phyloP scores from a whole-genome alignment of 768 basidiomycete genomes.

The Trametes coccinea region DNA sequence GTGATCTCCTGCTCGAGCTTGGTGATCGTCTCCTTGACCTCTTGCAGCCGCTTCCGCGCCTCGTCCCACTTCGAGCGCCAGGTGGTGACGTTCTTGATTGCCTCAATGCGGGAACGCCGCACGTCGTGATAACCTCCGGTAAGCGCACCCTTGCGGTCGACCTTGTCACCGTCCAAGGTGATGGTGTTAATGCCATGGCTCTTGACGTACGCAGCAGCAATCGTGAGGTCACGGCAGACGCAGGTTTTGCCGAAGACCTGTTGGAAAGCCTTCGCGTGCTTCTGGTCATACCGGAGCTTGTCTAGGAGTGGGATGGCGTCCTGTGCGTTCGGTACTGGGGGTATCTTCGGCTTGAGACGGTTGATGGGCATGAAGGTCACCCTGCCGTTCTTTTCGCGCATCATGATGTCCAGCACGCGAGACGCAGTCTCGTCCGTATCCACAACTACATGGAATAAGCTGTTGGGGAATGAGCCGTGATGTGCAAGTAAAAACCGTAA shows the following conservation, averaged over 20 bases:
- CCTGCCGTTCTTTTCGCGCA: slow-evolving; percentile 89
- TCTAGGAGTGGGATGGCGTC: slow-evolving; percentile 81
- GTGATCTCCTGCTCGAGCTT: slow-evolving; percentile 88
- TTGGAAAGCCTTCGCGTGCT: slow-evolving; percentile 81
- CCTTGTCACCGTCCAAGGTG: slow-evolving; percentile 96
- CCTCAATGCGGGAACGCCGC: slow-evolving; percentile 86
- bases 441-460: slow-evolving; percentile 96
- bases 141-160: slow-evolving; percentile 92
- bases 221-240: slow-evolving; percentile 89
- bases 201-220: slow-evolving; percentile 92
- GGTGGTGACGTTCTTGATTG: slow-evolving; percentile 69
- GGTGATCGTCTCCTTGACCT: slow-evolving; percentile 71
- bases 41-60: slow-evolving; percentile 62
- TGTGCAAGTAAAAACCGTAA: background rate
- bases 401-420: slow-evolving; percentile 89
- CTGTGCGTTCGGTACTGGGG: slow-evolving; percentile 64
- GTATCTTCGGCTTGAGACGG: slow-evolving; percentile 78
- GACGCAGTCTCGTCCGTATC: slow-evolving; percentile 95
- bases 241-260: slow-evolving; percentile 98
- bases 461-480: slow-evolving; percentile 34
- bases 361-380: slow-evolving; percentile 99
- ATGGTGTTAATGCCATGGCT: slow-evolving; percentile 95
- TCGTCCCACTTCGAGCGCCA: slow-evolving; percentile 75
- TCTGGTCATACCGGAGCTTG: slow-evolving; percentile 75
- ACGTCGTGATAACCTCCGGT: slow-evolving; percentile 97